These are phyloP conservation scores for Picochlorum sp. DNA, from an alignment of 139 green algal species.

Conservation along the genomic window DNA sequence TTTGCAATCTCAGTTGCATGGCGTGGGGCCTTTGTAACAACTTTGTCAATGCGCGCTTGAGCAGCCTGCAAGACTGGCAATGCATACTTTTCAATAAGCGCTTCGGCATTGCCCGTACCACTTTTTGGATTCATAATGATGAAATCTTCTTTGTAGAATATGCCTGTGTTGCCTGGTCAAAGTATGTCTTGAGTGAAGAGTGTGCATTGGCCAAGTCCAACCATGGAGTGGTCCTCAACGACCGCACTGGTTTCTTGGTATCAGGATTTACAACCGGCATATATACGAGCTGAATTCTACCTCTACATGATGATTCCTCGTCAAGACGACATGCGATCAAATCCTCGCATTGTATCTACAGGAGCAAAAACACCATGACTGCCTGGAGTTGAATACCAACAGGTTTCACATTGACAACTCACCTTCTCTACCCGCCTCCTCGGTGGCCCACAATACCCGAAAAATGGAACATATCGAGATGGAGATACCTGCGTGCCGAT, in stretches of 20 bases:
- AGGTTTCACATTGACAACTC: too few relatives aligned
- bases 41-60: constrained; percentile 8
- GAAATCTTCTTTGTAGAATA: constrained; percentile 10
- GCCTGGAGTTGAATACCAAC: too few relatives aligned
- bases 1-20: constrained; percentile 44
- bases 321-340: too few relatives aligned
- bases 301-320: too few relatives aligned
- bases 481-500: too few relatives aligned
- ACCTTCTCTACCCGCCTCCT: too few relatives aligned
- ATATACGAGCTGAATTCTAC: constrained; percentile 2
- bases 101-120: constrained; percentile 33
- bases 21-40: constrained; percentile 25
- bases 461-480: too few relatives aligned
- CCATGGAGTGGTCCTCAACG: constrained; percentile 7
- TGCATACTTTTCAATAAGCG: constrained; percentile 26
- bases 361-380: too few relatives aligned
- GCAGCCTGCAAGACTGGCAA: constrained; percentile 52
- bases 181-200: too few relatives aligned
- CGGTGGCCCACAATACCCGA: too few relatives aligned
- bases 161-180: too few relatives aligned
- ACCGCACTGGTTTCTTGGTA: constrained; percentile 4
- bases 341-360: too few relatives aligned
- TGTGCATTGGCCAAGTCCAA: not conserved
- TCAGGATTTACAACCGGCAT: constrained; percentile 8
- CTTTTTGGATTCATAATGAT: constrained; percentile 57